Evolutionary conservation across 2,329 filamentous ascomycete genomes (phyloP), one percentile per base, ranked within the genome.

Genomic region (Hortaea sp.): DNA sequence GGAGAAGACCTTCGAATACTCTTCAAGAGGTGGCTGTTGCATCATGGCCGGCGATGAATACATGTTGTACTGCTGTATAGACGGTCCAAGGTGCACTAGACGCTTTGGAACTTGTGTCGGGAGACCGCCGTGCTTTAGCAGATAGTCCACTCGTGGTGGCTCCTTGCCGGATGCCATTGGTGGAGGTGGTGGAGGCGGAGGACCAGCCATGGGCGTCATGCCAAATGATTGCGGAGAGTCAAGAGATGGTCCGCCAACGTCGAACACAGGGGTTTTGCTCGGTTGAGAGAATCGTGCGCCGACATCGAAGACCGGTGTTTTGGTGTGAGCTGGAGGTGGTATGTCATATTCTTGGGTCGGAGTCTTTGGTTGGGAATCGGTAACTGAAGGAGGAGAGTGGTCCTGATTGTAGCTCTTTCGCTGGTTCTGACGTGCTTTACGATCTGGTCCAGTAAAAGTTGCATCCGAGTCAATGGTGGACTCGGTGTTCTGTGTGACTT

Each of bases 101-200:
- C 80, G 79, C 56, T 82, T 85, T 1, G 88, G 81, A 0, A 92
- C 77, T 1, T 80, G 72, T 39, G 84, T 76, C 20, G 80, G 66
- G 12, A 97, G 69, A 1, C 90, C 90, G 35, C 90, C 90, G 63
- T 95, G 84, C 57, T 92, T 87, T 45, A 95, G 75, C 12, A 97
- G 73, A 62, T 97, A 97, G 63, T 97, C 90, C 12, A 97, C 88
- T 50, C 86, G 79, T 0, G 90, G 90, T 9, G 82, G 81, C 39
- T 82, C 73, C 32, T 77, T 73, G 37, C 75, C 54, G 43, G 81
- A 70, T 54, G 81, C 77, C 6, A 88, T 77, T 1, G 84, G 81
- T 0, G 88, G 88, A 0, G 87, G 79, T 11, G 71, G 71, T 34
- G 77, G 67, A 44, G 55, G 57, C 7, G 50, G 50, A 13, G 52